phyloP scores from a whole-genome alignment of 192 early-diverging fungal genomes.

The Haplosporangium gracile region DNA sequence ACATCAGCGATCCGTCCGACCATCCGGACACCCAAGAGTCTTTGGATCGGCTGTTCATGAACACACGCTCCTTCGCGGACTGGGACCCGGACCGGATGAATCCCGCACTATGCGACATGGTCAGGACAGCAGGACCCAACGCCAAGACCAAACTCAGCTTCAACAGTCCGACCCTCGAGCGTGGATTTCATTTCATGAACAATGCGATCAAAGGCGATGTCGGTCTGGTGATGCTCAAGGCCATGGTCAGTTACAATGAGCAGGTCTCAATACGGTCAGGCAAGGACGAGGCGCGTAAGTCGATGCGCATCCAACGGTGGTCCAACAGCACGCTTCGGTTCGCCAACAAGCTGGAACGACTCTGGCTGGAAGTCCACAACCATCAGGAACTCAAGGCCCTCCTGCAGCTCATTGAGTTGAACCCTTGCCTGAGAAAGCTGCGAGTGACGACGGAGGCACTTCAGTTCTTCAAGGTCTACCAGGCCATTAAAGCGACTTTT shows the following conservation, averaged over 20 bases:
- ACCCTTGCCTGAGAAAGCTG: slow-evolving; percentile 17
- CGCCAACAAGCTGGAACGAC: slow-evolving; percentile 21
- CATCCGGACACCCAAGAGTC: slow-evolving; percentile 7
- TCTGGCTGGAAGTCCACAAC: slow-evolving; percentile 18
- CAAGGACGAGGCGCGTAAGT: slow-evolving; percentile 2
- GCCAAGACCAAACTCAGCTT: slow-evolving; percentile 19
- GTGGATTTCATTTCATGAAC: slow-evolving; percentile 21
- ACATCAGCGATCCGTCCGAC: slow-evolving; percentile 3
- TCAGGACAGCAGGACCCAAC: slow-evolving; percentile 13
- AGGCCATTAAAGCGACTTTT: slow-evolving; percentile 6
- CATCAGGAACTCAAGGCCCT: background rate
- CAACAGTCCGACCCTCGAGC: slow-evolving; percentile 15
- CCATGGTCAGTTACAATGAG: slow-evolving; percentile 17
- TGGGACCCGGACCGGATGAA: slow-evolving; percentile 18
- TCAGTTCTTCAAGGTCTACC: slow-evolving; percentile 21
- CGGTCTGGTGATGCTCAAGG: slow-evolving; percentile 15
- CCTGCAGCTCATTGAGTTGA: slow-evolving; percentile 17
- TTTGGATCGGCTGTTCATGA: slow-evolving; percentile 1
- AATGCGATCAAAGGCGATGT: slow-evolving; percentile 14
- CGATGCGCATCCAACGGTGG: slow-evolving; percentile 19
- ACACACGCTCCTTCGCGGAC: background rate
- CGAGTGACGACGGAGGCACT: slow-evolving; percentile 13
- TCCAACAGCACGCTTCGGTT: slow-evolving; percentile 2
- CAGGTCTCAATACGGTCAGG: background rate
- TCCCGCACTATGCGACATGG: slow-evolving; percentile 22